Base-by-base conservation (phyloP, 2,329 filamentous ascomycete genomes). In the Arthrobotrys megalospora region DNA sequence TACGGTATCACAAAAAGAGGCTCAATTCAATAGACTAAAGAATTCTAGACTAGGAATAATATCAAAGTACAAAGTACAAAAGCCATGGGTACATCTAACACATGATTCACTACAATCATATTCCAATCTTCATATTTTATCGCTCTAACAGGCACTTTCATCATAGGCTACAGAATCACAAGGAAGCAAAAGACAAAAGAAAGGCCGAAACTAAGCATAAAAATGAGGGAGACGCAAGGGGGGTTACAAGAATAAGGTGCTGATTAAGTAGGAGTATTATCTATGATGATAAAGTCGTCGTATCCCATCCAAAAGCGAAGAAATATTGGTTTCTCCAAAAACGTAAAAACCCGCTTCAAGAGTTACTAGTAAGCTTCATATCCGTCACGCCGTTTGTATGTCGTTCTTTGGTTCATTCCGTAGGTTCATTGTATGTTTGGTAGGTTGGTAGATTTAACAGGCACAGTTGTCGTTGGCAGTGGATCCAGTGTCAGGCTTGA, bases 401-500 rank as follows among this genome's bases (percentile, higher is more conserved):
- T 67, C 63, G 19, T 67, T 53, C 32, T 34, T 67, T 19, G 16
- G 28, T 50, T 67, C 45, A 34, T 53, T 21, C 43, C 32, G 64
- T 38, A 47, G 24, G 36, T 58, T 38, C 11, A 7, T 60, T 45
- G 14, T 36, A 45, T 36, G 21, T 50, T 12, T 14, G 6, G 43
- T 41, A 36, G 14, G n/a, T 12, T 43, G 36, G 41, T 12, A 45
- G 8, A 45, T 62, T 50, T 84, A 92, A 85, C 91, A 92, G 60
- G 90, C 86, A 84, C 92, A 94, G 73, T 91, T 90, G 79, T 94
- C 91, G 85, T 94, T 92, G 83, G 88, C 88, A 80, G 90, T 86
- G 76, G 90, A 89, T 81, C 89, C 88, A 69, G 89, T 89, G 85
- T 77, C 73, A 21, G 73, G 73, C 50, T 90, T 93, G 83, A 94